Evolutionary conservation across 1,284 basidiomycete species (phyloP), one percentile per base, ranked within the genome.

Genomic region (Irpex lacteus): DNA sequence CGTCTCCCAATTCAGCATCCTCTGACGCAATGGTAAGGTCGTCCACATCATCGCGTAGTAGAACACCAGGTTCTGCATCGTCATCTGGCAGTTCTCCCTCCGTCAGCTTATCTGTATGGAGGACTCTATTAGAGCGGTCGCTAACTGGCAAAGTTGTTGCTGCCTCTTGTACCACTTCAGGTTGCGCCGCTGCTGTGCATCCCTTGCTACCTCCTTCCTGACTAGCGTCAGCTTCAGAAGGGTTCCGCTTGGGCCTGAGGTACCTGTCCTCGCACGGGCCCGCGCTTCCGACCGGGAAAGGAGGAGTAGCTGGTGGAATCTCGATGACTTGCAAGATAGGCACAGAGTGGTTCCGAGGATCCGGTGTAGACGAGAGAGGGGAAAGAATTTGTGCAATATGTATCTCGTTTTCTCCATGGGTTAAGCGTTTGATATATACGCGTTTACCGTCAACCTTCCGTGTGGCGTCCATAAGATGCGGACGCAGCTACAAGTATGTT

Each of bases 341-440:
- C 0, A 72, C 68, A 47, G 66, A 68, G 55, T 72, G 71, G 37
- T 74, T 74, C 7, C 56, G 13, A 8, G 61, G 19, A n/a, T 47
- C 26, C 32, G 19, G 54, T 21, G 52, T 49, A 21, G 55, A 49
- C 11, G 13, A 26, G 13, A 44, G 36, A 8, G 26, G 52, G 26
- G 32, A 6, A 11, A 58, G 21, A 55, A 47, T 40, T 7, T 7
- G 13, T 2, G 40, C 40, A 40, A 60, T 60, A 5, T 9, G 13
- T 15, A 8, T 13, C 21, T 60, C 58, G 5, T 44, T 15, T 2
- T 8, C 58, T 3, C 37, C 58, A 7, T 47, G n/a, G 18, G 4
- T 18, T 15, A 58, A n/a, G 32, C 32, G n/a, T 36, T 58, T 58
- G 32, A 58, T 36, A 26, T 58, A 58, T 11, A 58, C 56, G 18